These are phyloP conservation scores for Anacardium occidentale DNA, from an alignment of 345 rosid genomes.

Conservation along the genomic window DNA sequence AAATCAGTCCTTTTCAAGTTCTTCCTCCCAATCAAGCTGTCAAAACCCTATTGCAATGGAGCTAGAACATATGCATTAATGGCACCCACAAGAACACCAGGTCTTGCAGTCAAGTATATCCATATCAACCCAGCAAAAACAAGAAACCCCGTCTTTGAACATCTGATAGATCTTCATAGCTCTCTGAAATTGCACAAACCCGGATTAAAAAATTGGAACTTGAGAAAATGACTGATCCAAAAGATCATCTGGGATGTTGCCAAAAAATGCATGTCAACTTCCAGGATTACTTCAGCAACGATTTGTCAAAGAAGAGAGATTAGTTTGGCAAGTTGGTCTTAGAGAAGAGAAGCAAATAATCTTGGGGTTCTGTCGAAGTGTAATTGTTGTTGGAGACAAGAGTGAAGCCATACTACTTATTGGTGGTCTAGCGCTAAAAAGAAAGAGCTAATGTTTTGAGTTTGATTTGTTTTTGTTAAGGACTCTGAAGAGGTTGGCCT, in stretches of 20 bases:
- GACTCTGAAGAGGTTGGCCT: constrained; percentile 34
- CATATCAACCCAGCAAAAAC: constrained; percentile 58
- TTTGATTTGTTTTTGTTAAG: not conserved
- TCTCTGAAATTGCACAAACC: constrained; percentile 44
- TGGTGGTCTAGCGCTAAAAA: not conserved
- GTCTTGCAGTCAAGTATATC: constrained; percentile 88
- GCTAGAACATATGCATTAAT: constrained; percentile 82
- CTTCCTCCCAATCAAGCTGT: constrained; percentile 68
- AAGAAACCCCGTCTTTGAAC: constrained; percentile 56
- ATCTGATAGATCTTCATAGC: constrained; percentile 54
- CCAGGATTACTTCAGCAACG: constrained; percentile 24
- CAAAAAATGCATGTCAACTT: constrained; percentile 54
- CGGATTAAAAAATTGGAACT: constrained; percentile 48
- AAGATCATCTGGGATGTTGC: constrained; percentile 38
- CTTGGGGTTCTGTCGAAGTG: constrained; percentile 32
- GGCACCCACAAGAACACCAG: constrained; percentile 88
- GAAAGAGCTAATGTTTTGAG: not conserved
- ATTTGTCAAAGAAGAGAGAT: constrained; percentile 22
- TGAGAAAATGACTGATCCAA: constrained; percentile 40
- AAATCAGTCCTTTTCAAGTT: constrained; percentile 70
- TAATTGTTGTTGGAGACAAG: constrained; percentile 42
- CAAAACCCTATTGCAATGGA: constrained; percentile 73
- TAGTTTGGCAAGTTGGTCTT: constrained; percentile 28
- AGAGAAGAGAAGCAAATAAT: constrained; percentile 36
- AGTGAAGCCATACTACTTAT: constrained; percentile 52